Evolutionary conservation across 768 basidiomycete genomes (phyloP).

Genomic region (Coprinellus aureogranulatus): DNA sequence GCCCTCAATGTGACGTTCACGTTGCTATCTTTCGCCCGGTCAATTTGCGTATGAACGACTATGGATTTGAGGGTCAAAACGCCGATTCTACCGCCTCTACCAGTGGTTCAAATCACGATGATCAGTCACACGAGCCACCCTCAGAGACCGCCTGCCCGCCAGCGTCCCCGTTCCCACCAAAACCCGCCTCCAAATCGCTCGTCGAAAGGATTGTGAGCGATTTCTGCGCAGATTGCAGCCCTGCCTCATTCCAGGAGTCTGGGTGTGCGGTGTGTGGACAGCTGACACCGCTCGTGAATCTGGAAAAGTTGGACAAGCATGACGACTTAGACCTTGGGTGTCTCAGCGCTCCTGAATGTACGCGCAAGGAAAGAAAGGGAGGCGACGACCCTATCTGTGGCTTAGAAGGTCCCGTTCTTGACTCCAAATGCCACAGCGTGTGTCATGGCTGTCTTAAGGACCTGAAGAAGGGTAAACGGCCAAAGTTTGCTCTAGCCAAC

Average conservation of each 20-base stretch:
- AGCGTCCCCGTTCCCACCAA: too few species aligned
- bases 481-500: not conserved
- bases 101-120: too few species aligned
- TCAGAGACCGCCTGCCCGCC: too few species aligned
- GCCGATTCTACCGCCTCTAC: too few species aligned
- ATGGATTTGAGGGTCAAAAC: too few species aligned
- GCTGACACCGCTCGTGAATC: constrained; percentile 1
- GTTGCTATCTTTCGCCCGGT: too few species aligned
- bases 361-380: not conserved
- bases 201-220: too few species aligned
- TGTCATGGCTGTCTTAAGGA: not conserved
- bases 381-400: not conserved
- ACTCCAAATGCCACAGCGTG: not conserved
- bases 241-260: constrained; percentile 14
- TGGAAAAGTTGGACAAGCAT: constrained; percentile 19
- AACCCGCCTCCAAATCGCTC: too few species aligned
- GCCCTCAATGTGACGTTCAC: too few species aligned
- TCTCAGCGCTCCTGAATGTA: not conserved
- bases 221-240: constrained; percentile 1
- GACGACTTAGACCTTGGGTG: not conserved
- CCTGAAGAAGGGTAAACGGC: not conserved
- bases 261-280: constrained; percentile 25
- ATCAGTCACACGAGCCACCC: too few species aligned
- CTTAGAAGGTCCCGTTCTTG: not conserved
- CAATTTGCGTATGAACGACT: too few species aligned